Percentiles rank a stretch among this genome's conserved stretches.
Evolutionary conservation across 2,329 filamentous ascomycete species (phyloP).

Genomic region (Berkeleyomyces rouxiae): DNA sequence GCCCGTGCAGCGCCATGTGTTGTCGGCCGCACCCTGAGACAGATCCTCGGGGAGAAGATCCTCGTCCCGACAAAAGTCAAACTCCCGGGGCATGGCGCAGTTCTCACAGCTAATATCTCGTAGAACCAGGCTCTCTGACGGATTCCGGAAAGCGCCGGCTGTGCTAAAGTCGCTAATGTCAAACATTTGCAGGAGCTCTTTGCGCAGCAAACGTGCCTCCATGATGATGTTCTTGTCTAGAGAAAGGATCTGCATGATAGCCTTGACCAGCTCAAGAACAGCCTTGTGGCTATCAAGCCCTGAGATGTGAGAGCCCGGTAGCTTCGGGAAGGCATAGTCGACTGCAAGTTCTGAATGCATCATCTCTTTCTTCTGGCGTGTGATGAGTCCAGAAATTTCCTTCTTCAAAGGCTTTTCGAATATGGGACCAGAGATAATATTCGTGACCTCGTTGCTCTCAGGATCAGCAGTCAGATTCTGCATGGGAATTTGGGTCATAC

Average conservation of each 20-base stretch:
- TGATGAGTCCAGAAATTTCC: conserved; percentile 65
- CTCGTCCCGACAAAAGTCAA: conserved; percentile 85
- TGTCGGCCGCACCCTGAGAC: conserved; percentile 18
- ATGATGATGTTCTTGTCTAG: conserved; percentile 82
- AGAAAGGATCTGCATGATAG: conserved; percentile 77
- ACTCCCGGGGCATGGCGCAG: conserved; percentile 74
- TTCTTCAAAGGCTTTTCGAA: conserved; percentile 87
- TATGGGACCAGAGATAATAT: conserved; percentile 56
- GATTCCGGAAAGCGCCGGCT: conserved; percentile 77
- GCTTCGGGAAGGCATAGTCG: conserved; percentile 71
- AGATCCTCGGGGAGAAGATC: conserved; percentile 47
- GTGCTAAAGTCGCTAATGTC: conserved; percentile 87
- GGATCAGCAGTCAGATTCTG: conserved; percentile 43
- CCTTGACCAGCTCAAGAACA: conserved; percentile 74
- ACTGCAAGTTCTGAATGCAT: conserved; percentile 72
- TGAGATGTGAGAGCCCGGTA: conserved; percentile 52
- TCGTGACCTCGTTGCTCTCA: conserved; percentile 26
- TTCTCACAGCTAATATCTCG: conserved; percentile 69
- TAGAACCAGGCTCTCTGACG: conserved; percentile 57
- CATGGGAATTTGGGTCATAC: conserved; percentile 40
- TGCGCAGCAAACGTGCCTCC: conserved; percentile 73
- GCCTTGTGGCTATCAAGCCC: conserved; percentile 12
- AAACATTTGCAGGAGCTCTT: conserved; percentile 77
- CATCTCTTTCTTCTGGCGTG: conserved; percentile 73
- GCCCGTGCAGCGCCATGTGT: conserved; percentile 59